phyloP scores from a whole-genome alignment of 805 yeast genomes.

The Ogataea zsoltii region DNA sequence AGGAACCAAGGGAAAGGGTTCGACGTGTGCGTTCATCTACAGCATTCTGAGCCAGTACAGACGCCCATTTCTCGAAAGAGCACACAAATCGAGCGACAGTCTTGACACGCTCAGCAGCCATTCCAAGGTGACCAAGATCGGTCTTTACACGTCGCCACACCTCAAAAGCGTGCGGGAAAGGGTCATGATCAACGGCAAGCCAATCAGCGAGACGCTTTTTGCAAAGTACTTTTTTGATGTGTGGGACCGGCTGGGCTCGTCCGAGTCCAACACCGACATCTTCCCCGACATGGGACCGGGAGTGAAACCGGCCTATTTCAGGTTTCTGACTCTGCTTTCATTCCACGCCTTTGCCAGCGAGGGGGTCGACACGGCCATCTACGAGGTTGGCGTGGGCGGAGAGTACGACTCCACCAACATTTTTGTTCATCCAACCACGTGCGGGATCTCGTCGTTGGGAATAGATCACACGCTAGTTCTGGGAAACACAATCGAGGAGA shows the following conservation, averaged over 20 bases:
- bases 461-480: constrained; percentile 87
- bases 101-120: constrained; percentile 10
- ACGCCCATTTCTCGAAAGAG: constrained; percentile 13
- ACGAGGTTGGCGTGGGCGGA: constrained; percentile 99
- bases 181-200: constrained; percentile 81
- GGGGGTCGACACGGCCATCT: constrained; percentile 89
- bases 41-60: constrained; percentile 72
- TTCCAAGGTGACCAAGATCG: constrained; percentile 58
- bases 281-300: constrained; percentile 77
- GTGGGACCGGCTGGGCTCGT: constrained; percentile 71
- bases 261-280: constrained; percentile 50
- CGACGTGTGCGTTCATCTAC: constrained; percentile 92
- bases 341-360: constrained; percentile 89
- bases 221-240: constrained; percentile 91
- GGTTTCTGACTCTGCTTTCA: constrained; percentile 83
- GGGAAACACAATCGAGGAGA: constrained; percentile 84
- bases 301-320: constrained; percentile 89
- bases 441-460: constrained; percentile 86
- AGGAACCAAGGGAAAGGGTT: constrained; percentile 98
- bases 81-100: not conserved
- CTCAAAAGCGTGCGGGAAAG: constrained; percentile 90
- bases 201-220: constrained; percentile 77
- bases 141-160: constrained; percentile 96
- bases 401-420: constrained; percentile 96
- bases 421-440: constrained; percentile 72